These are phyloP conservation scores for Aspergillus melleus DNA, from an alignment of 2,329 filamentous ascomycete genomes.

Conservation along the genomic window DNA sequence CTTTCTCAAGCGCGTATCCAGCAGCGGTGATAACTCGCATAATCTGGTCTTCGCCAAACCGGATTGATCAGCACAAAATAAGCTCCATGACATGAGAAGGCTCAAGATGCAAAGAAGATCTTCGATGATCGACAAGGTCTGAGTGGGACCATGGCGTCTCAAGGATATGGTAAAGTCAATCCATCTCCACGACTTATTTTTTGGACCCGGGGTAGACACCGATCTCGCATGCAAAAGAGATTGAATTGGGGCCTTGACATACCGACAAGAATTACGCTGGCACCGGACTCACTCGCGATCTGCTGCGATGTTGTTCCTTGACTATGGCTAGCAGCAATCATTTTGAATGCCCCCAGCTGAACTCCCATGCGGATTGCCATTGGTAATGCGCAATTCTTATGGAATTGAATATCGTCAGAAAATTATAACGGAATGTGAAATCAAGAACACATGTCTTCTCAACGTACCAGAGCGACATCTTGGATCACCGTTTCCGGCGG, in stretches of 20 bases:
- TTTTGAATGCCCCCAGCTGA: conserved; percentile 12
- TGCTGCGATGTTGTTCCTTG: conserved; percentile 4
- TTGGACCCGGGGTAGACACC: too few relatives aligned
- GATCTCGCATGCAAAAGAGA: not conserved
- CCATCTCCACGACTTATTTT: not conserved
- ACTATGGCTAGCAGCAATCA: conserved; percentile 3
- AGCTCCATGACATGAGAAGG: not conserved
- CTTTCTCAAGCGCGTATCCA: conserved; percentile 18
- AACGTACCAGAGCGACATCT: conserved; percentile 16
- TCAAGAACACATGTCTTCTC: too few relatives aligned
- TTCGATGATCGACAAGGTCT: not conserved
- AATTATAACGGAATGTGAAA: not conserved
- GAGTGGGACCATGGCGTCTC: conserved; percentile 1
- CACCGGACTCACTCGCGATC: conserved; percentile 13
- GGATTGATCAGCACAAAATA: not conserved
- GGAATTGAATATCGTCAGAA: not conserved
- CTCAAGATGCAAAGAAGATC: not conserved
- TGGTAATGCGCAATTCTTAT: conserved; percentile 4
- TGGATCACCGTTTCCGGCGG: conserved; percentile 15
- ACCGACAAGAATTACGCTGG: conserved; percentile 16
- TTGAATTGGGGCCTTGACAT: not conserved
- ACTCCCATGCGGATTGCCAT: conserved; percentile 19
- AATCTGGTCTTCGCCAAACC: conserved; percentile 13
- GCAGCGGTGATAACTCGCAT: conserved; percentile 18
- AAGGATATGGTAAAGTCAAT: not conserved